Evolutionary conservation across 2,329 filamentous ascomycete species (phyloP), one percentile per base, ranked within the genome.

Genomic region (Leptographium galeiforme): DNA sequence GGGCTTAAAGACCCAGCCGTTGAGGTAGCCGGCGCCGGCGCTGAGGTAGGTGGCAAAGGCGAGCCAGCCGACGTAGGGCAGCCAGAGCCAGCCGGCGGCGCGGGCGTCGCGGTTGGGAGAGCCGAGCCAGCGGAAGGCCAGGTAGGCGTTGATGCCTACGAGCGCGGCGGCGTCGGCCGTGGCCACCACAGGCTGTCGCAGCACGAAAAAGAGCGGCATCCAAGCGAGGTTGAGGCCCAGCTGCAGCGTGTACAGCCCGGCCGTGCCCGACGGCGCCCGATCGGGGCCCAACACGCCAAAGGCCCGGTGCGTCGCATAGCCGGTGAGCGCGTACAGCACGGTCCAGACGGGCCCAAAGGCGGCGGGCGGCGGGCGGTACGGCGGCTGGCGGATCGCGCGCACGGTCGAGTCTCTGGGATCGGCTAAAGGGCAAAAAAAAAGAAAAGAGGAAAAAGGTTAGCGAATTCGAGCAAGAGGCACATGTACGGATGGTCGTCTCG

Each of bases 191-290:
- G 89, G 89, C 16, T 80, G 79, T 58, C 84, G 82, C 50, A 84
- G 64, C n/a, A 79, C 77, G 65, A 95, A 96, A 77, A 96, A 96
- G 12, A 96, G 77, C 13, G 91, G 91, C 79, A 89, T 96, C 88
- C 88, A 97, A 52, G 84, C 68, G 34, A 95, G 73, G 66, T 96
- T 96, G 51, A 96, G 74, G 12, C 77, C 86, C 8, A 96, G 81
- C 69, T 96, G 90, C 56, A 89, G 74, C 2, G 86, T 87, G 72
- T 95, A 96, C 34, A 96, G 76, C 0, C 85, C 87, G 55, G 87
- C 84, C 59, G 83, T 85, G 59, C 81, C 75, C 64, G 78, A 51
- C 85, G 81, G 74, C n/a, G 77, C 39, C 74, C 71, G 40, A 76
- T 66, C 41, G 74, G 64, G n/a, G 81, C 80, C 8, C 75, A 73